These are phyloP conservation scores for Sugiyamaella castrensis DNA, from an alignment of 1,139 yeast species.

Conservation along the genomic window DNA sequence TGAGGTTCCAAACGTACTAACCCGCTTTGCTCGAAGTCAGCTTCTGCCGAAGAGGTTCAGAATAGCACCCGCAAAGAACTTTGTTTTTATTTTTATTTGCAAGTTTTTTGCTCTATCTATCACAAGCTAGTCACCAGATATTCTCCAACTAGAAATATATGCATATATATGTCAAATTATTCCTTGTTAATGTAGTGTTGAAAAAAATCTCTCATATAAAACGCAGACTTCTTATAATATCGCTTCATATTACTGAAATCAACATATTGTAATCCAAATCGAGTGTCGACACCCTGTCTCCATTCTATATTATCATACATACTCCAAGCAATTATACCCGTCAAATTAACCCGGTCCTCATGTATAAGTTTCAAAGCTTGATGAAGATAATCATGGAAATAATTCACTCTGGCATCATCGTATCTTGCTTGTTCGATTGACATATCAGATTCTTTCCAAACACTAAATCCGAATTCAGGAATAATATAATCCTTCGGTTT, in stretches of 20 bases:
- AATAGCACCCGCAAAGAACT: no score
- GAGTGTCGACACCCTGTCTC: constrained; percentile 35
- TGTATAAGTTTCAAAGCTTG: constrained; percentile 33
- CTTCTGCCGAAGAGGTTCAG: no score
- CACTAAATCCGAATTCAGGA: constrained; percentile 42
- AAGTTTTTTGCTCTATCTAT: no score
- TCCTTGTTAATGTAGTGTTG: constrained; percentile 14
- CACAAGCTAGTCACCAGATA: no score
- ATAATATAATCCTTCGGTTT: constrained; percentile 28
- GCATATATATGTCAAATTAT: background rate
- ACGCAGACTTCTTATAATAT: constrained; percentile 40
- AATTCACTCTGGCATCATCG: constrained; percentile 37
- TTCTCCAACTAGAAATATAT: background rate
- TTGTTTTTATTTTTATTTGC: no score
- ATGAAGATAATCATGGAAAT: constrained; percentile 36
- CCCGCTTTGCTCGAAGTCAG: no score
- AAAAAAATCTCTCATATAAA: constrained; percentile 29
- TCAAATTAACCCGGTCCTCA: constrained; percentile 35
- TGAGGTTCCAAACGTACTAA: no score
- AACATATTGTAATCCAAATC: constrained; percentile 41
- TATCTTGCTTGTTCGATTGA: constrained; percentile 33
- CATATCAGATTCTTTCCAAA: constrained; percentile 37
- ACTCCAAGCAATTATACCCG: constrained; percentile 42
- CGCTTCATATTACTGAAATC: constrained; percentile 39
- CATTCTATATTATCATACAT: constrained; percentile 42